Evolutionary conservation across 208 protist species (phyloP).

Genomic region (Eutreptiella sp.): DNA sequence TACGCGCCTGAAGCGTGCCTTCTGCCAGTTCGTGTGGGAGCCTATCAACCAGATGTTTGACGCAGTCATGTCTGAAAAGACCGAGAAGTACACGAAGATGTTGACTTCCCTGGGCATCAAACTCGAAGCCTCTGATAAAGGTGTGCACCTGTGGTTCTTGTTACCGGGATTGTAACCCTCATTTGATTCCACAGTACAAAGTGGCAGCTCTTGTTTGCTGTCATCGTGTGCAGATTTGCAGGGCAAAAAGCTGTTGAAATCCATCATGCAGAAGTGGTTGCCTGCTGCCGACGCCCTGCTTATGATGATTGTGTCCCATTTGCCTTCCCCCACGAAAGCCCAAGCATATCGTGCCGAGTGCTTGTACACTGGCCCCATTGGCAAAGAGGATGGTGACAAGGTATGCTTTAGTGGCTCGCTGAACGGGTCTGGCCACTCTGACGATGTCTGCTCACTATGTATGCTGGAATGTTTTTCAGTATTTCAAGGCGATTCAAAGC

Average conservation of each 20-base stretch:
- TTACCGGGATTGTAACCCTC: conserved; percentile 21
- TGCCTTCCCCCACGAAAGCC: conserved; percentile 93
- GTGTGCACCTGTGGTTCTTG: not conserved
- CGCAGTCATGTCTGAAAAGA: conserved; percentile 87
- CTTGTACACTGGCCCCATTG: conserved; percentile 93
- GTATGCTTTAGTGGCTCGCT: no score
- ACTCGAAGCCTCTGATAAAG: no score
- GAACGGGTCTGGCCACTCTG: no score
- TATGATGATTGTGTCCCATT: conserved; percentile 96
- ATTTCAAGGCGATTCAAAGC: conserved; percentile 73
- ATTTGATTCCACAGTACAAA: no score
- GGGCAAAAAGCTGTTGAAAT: conserved; percentile 94
- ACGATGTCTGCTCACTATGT: no score
- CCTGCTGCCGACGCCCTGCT: conserved; percentile 94
- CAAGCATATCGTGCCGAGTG: conserved; percentile 90
- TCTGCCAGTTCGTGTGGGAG: conserved; percentile 96
- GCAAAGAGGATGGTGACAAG: conserved; percentile 74
- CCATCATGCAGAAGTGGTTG: conserved; percentile 94
- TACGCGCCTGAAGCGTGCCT: conserved; percentile 59
- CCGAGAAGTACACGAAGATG: conserved; percentile 87
- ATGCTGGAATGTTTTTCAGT: no score
- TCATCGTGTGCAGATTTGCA: no score
- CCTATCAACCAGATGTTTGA: conserved; percentile 95
- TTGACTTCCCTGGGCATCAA: conserved; percentile 79
- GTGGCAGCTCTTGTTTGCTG: no score